Base-by-base conservation (phyloP, 257 asterid genomes). In the Paulownia fortunei region DNA sequence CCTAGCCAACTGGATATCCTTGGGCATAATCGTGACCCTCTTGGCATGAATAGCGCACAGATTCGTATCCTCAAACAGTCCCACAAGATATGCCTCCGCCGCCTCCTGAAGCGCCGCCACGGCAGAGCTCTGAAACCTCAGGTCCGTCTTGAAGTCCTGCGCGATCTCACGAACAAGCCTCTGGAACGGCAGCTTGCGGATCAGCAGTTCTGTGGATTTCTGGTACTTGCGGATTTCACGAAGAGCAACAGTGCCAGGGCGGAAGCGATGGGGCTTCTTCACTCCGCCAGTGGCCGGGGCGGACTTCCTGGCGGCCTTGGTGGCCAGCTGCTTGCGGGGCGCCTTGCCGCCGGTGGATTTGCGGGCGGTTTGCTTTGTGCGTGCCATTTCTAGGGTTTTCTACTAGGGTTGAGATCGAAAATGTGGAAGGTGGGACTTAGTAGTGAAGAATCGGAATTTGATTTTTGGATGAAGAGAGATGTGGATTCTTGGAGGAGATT, bases 211-310 rank as follows among this genome's bases (percentile, higher is more conserved):
- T 0, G 84, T 78, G 1, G 85, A 81, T 2, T 84, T 84, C 79
- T 84, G 87, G 71, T 81, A 84, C 77, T 84, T 84, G 27, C 87
- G 83, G 75, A 84, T 84, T 44, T 84, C 87, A 15, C 87, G 83
- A 6, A 84, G 85, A 0, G 87, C 87, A 19, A 81, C 87, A 16
- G 87, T 84, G 0, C 87, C 87, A 0, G 87, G 87, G 41, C 85
- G 83, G 85, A 84, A 84, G 1, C 87, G 83, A 56, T 84, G 87
- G 8, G 87, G 87, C 85, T 84, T 84, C 85, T 84, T 84, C 77
- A 84, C 87, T 39, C 88, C 88, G 30, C 88, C 88, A 63, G 88
- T 84, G 13, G 88, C 88, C n/a, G 88, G 88, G 4, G 88, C 88
- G 1, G 86, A 84, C 11, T 84, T 84, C 76, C 88, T 65, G 23